Base-by-base conservation (phyloP, 2,329 filamentous ascomycete genomes). In the Parafenestella ontariensis region DNA sequence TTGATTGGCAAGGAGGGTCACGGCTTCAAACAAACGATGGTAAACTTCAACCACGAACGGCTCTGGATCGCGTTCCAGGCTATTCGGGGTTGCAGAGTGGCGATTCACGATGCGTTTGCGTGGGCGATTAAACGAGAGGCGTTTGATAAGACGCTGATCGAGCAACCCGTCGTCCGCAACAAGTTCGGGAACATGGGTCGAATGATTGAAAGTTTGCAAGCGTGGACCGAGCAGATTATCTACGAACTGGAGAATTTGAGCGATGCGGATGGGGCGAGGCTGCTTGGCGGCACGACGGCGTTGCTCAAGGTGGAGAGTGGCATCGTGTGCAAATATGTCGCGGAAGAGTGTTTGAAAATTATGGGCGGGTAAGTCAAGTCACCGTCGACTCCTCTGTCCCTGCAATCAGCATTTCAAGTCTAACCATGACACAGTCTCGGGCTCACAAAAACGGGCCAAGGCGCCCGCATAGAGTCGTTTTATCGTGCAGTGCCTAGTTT, bases 1-100 rank as follows among this genome's bases (percentile, higher is more conserved):
- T 57, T 74, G 5, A 66, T 74, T 24, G 70, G 70, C 0, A 34
- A 51, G 15, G 69, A 73, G 46, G 69, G 69, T 24, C 41, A 64
- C 9, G 71, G 70, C 1, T 73, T 74, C 60, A 59, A 56, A 43
- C 61, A 70, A 41, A 73, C 69, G 2, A 70, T 72, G 68, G 62
- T 70, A 23, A 71, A 73, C 44, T 73, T 73, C 60, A 74, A 73
- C 52, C 69, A 74, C 44, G 71, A 74, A 57, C 53, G 70, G 7
- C 57, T 73, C 17, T 72, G 69, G 67, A 67, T 72, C 31, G 67
- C 65, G 3, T 71, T 71, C 52, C 65, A 69, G 34, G 69, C 62
- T 1, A 62, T 72, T 4, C 61, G 71, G 0, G 62, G 70, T 3
- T 71, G 66, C 41, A 46, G 72, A 11, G 56, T 59, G 20, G 67